Evolutionary conservation across 257 asterid species (phyloP).

Genomic region (Cordia subcordata): DNA sequence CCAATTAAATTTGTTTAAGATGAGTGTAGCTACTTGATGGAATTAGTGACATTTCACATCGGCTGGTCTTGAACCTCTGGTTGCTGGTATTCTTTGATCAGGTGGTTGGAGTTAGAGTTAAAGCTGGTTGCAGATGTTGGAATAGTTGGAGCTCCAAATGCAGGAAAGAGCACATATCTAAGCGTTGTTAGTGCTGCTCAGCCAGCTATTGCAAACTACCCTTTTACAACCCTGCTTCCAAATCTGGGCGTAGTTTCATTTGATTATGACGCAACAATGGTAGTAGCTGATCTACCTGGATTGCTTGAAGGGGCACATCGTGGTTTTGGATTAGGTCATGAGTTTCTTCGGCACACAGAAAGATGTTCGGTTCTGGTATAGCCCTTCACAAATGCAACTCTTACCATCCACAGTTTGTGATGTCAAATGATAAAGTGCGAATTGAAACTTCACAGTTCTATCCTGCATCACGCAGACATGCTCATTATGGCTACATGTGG

Average conservation of each 20-base stretch:
- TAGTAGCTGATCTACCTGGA: constrained; percentile 95
- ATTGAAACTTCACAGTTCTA: too few species aligned
- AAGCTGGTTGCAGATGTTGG: constrained; percentile 98
- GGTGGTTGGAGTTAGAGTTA: constrained; percentile 97
- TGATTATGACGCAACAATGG: constrained; percentile 76
- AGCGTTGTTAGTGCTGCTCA: constrained; percentile 94
- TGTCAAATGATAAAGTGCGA: too few species aligned
- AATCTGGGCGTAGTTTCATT: constrained; percentile 95
- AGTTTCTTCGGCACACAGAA: constrained; percentile 92
- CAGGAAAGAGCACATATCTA: constrained; percentile 94
- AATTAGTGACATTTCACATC: background rate
- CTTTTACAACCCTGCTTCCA: constrained; percentile 98
- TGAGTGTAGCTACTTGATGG: background rate
- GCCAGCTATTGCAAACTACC: constrained; percentile 88
- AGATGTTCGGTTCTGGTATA: constrained; percentile 92
- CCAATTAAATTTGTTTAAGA: background rate
- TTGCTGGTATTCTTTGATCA: constrained; percentile 25
- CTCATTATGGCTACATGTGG: too few species aligned
- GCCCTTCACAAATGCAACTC: background rate
- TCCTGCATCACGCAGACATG: too few species aligned
- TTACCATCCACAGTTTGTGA: background rate
- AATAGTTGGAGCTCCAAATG: constrained; percentile 93
- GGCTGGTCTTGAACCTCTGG: background rate
- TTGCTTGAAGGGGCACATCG: constrained; percentile 95
- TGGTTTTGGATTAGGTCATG: constrained; percentile 96